Conservation (phyloP, 768 basidiomycete species). For the Cyclocybe cylindracea region DNA sequence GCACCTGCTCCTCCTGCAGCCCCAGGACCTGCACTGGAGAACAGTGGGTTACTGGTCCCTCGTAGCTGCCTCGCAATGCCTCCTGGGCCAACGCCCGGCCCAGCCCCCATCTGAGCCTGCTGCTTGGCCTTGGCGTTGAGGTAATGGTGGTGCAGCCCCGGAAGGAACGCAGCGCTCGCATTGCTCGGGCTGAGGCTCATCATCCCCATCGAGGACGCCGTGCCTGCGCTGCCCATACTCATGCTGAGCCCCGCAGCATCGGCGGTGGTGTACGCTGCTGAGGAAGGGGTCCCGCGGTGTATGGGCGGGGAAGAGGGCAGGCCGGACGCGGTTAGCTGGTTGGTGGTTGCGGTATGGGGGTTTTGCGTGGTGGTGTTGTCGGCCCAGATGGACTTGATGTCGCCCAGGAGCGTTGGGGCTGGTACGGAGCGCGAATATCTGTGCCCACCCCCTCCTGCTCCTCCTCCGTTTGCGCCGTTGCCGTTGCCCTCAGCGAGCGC, state of each 20-base stretch:
- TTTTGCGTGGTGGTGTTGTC: conserved; percentile 38
- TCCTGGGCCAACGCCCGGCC: conserved; percentile 19
- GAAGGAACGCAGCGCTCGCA: conserved; percentile 81
- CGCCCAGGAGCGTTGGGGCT: conserved; percentile 72
- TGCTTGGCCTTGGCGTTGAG: conserved; percentile 49
- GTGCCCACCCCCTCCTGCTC: conserved; percentile 42
- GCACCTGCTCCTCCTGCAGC: neutral
- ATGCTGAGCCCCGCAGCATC: conserved; percentile 36
- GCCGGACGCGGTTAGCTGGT: too few species aligned
- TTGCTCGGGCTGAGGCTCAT: conserved; percentile 72
- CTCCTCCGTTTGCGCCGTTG: conserved; percentile 3
- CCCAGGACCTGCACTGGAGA: conserved; percentile 7
- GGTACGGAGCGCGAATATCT: conserved; percentile 86
- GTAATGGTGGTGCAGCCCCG: conserved; percentile 69
- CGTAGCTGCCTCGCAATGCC: conserved; percentile 31
- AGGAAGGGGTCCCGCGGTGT: conserved; percentile 47
- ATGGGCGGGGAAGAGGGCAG: conserved; percentile 34
- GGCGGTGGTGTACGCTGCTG: conserved; percentile 6
- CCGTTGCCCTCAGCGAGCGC: conserved; percentile 13
- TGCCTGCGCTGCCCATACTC: conserved; percentile 33
- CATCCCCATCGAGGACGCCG: conserved; percentile 30
- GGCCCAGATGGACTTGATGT: conserved; percentile 82
- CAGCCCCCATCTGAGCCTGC: conserved; percentile 26
- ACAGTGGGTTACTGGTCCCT: conserved; percentile 32
- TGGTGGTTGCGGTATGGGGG: too few species aligned